Evolutionary conservation across 1,284 basidiomycete genomes (phyloP), one percentile per base, ranked within the genome.

Genomic region (Trichosporon faecale): DNA sequence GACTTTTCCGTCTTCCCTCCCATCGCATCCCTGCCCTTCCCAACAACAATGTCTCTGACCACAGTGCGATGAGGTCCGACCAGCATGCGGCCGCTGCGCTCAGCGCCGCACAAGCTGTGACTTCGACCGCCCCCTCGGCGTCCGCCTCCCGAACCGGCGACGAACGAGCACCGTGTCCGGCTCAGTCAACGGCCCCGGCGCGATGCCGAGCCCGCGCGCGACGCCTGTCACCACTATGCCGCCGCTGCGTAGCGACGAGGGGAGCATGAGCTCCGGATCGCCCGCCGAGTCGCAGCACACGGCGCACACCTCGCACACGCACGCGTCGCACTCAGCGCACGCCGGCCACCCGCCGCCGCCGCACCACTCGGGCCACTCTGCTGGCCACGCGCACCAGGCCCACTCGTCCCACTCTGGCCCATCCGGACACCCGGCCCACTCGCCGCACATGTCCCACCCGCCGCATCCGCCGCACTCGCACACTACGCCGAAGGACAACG

Each of bases 11-110:
- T 21, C 49, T 6, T 5, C 7, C 21, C 4, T 8, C 23, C 3
- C n/a, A 25, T 6, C 49, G 7, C 49, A n/a, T 52, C 49, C 5
- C 49, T 25, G n/a, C 52, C 16, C 14, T 14, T 27, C 6, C 21
- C 5, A 18, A 25, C 49, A 18, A 4, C 37, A 1, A 25, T 52
- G 49, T 2, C 11, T 23, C 67, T 65, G 25, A 68, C 52, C 16
- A 16, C 37, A 71, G 70, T 71, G 70, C 55, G 70, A 71, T 60
- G 70, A 71, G 31, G 18, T n/a, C 3, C 66, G 66, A 2, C 70
- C 70, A 1, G 25, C 40, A 9, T 71, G 70, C 44, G 67, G 65
- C 11, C 67, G 70, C 4, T 71, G 70, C n/a, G n/a, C 31, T 1
- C 18, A 40, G 12, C 65, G 70, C 16, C 65, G 52, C n/a, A 64